Base-by-base conservation (phyloP, 768 basidiomycete species). In the Lactarius deliciosus region DNA sequence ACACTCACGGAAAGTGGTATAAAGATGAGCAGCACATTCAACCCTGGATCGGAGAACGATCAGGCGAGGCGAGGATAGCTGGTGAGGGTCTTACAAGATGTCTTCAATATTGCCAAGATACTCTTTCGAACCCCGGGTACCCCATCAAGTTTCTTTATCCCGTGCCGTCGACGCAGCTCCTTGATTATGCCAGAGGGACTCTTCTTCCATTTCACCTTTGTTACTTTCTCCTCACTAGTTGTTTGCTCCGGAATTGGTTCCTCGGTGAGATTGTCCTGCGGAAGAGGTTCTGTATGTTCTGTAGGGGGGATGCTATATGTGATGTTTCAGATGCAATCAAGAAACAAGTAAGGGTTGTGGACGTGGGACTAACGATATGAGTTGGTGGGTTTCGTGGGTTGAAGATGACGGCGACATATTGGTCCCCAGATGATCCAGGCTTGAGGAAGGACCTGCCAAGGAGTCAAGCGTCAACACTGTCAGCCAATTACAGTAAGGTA, bases 1-100 rank as follows among this genome's bases (percentile, higher is more conserved):
- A 11, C 5, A 73, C 82, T 57, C 74, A 85, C 90, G 1, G 90
- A 87, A 68, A 91, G 71, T 2, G 90, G 90, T 32, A 92, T 91
- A 72, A 82, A 91, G 10, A 89, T 69, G 0, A 91, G 80, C 13
- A 92, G 76, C n/a, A 90, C 13, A 71, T 92, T 92, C 9, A 92
- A 74, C 81, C 85, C 90, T 91, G 63, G 32, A 28, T 2, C 18
- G 45, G 55, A 71, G 15, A 64, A 61, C 36, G 15, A 66, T 8
- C 20, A 45, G 13, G 25, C 2, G 30, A 10, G 8, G 11, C 22
- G 22, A 41, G 53, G 13, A 20, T 16, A n/a, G 43, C 11, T 32
- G 22, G 6, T 53, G 18, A 22, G 20, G 22, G 30, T 74, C 82
- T 60, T 64, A 90, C 90, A 89, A 40, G 88, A 88, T 20, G 82